These are phyloP conservation scores for Asclepias syriaca DNA, from an alignment of 257 asterid species.

Conservation along the genomic window DNA sequence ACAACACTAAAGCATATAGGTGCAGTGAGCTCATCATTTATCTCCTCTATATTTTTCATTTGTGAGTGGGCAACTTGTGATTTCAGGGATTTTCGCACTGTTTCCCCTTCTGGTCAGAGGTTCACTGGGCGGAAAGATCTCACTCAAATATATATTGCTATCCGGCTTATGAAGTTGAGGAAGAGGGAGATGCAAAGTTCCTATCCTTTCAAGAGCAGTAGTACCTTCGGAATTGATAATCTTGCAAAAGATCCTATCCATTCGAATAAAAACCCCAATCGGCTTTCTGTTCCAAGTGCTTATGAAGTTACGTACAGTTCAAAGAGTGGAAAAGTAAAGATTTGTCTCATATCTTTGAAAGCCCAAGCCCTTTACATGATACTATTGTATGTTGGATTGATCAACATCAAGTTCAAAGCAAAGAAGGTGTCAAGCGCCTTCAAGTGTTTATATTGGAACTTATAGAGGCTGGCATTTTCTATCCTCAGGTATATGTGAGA, in stretches of 20 bases:
- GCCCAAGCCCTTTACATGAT: slow-evolving; percentile 91
- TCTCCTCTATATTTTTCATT: slow-evolving; percentile 77
- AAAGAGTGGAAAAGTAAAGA: slow-evolving; percentile 36
- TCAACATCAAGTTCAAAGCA: slow-evolving; percentile 86
- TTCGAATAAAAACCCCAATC: slow-evolving; percentile 17
- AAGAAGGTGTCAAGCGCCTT: slow-evolving; percentile 72
- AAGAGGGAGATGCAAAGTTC: slow-evolving; percentile 43
- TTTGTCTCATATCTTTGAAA: slow-evolving; percentile 47
- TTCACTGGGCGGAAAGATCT: slow-evolving; percentile 83
- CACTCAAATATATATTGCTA: slow-evolving; percentile 73
- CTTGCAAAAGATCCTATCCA: slow-evolving; percentile 24
- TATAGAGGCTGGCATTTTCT: slow-evolving; percentile 69
- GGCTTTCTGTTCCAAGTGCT: slow-evolving; percentile 16
- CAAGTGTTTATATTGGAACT: slow-evolving; percentile 79
- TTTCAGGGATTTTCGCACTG: slow-evolving; percentile 72
- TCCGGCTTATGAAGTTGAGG: slow-evolving; percentile 77
- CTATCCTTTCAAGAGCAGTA: slow-evolving; percentile 17
- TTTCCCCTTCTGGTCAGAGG: slow-evolving; percentile 62
- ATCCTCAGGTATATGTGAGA: slow-evolving; percentile 86
- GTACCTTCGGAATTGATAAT: slow-evolving; percentile 14
- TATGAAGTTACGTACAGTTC: slow-evolving; percentile 21
- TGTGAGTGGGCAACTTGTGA: slow-evolving; percentile 99
- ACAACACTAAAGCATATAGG: slow-evolving; percentile 72
- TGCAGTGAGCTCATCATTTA: slow-evolving; percentile 44
- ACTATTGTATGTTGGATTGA: slow-evolving; percentile 92